Evolutionary conservation across 2,329 filamentous ascomycete genomes (phyloP).

Genomic region (Fusarium papillatum): DNA sequence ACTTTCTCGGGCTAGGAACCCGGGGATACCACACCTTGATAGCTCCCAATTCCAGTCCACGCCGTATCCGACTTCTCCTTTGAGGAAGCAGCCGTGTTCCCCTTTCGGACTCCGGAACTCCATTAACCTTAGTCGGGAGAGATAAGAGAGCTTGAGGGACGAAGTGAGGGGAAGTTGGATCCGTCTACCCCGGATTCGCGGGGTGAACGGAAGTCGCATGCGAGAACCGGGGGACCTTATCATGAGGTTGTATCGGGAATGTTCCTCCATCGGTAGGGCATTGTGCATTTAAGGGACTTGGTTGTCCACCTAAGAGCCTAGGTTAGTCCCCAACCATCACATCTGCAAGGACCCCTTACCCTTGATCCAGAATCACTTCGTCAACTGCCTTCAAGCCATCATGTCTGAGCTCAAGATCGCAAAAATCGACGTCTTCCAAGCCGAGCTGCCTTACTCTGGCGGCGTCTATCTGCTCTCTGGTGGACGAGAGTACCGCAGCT

Average conservation of each 20-base stretch:
- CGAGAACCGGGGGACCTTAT: neutral
- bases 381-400: conserved; percentile 28
- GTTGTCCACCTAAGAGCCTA: neutral
- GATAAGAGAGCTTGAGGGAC: neutral
- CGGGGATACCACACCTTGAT: neutral
- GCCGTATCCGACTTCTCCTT: neutral
- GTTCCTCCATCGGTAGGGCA: neutral
- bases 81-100: neutral
- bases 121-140: neutral
- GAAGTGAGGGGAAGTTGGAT: conserved; percentile 2
- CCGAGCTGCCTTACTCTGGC: conserved; percentile 26
- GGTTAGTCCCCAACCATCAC: neutral
- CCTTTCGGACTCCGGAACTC: conserved; percentile 2
- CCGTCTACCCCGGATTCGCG: conserved; percentile 4
- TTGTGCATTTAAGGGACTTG: neutral
- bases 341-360: neutral
- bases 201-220: neutral
- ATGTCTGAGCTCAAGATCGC: conserved; percentile 35
- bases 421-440: conserved; percentile 36
- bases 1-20: conserved; percentile 13
- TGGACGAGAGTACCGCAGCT: conserved; percentile 29
- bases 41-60: neutral
- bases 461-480: conserved; percentile 31
- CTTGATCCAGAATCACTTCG: neutral
- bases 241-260: neutral